A percentile compares a stretch with the other conserved stretches of the same genome.
Evolutionary conservation across 306 rosid genomes (phyloP).

Genomic region (Cucumis hystrix): DNA sequence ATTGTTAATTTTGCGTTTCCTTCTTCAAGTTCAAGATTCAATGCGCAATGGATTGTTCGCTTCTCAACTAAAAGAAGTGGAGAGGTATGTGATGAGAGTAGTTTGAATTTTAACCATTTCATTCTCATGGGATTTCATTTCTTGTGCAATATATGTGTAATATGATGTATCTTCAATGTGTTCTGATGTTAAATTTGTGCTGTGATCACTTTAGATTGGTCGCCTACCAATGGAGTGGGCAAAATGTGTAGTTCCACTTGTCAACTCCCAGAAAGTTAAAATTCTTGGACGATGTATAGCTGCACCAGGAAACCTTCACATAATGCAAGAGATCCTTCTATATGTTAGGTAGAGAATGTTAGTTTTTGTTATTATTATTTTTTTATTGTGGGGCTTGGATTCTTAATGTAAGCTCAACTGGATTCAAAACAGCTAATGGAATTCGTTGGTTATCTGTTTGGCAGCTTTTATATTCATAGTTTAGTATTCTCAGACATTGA

Average conservation of each 20-base stretch:
- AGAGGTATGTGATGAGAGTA: constrained; percentile 24
- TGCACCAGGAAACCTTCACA: constrained; percentile 33
- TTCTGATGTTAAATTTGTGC: background rate
- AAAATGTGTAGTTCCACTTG: constrained; percentile 44
- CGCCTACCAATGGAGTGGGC: constrained; percentile 88
- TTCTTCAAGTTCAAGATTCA: constrained; percentile 7
- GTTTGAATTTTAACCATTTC: background rate
- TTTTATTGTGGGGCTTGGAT: background rate
- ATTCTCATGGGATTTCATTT: background rate
- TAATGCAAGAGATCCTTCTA: constrained; percentile 62
- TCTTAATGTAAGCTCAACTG: background rate
- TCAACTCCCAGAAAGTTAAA: constrained; percentile 39
- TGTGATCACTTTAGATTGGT: constrained; percentile 46
- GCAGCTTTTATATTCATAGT: constrained; percentile 56
- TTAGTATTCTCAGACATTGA: constrained; percentile 33
- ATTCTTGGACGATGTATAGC: constrained; percentile 56
- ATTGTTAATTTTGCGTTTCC: constrained; percentile 48
- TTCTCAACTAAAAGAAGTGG: constrained; percentile 66
- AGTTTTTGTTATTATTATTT: background rate
- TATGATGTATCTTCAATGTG: background rate
- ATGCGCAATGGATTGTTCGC: constrained; percentile 52
- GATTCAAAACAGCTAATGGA: background rate
- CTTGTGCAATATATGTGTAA: background rate
- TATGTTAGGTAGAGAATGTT: constrained; percentile 33
- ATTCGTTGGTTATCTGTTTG: background rate